Base-by-base conservation (phyloP, 495 filamentous ascomycete species). In the Xylaria telfairii region DNA sequence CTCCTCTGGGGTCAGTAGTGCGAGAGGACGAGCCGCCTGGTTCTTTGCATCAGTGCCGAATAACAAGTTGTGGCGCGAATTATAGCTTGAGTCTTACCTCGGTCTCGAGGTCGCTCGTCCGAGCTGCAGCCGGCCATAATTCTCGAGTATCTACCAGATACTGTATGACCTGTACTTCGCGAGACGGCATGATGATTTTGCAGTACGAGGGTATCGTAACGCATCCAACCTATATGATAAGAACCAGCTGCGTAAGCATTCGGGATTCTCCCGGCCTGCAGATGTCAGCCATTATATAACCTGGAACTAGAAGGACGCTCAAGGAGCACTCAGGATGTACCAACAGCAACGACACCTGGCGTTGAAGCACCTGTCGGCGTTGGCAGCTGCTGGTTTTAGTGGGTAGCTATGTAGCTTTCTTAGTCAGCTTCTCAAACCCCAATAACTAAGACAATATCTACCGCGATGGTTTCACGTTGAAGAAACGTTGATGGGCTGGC, bases 11-110 rank as follows among this genome's bases (percentile, higher is more conserved):
- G 83, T 79, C 49, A 93, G 83, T n/a, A 92, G 81, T 5, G 78
- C 72, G 42, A 93, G 81, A n/a, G 86, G 85, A 61, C 84, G 81
- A 19, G 83, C 73, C 39, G 89, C 89, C 83, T 90, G 64, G 42
- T 49, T 21, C 63, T 39, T 28, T 26, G 69, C 70, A 46, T 67
- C 70, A 57, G 60, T 24, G n/a, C 42, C 6, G 17, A 26, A 13
- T 37, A 13, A 63, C 0, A 46, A 13, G 37, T 54, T 34, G 44
- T 3, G 17, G 42, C 2, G 21, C 21, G 32, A 41, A 46, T 41
- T 30, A 19, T n/a, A 46, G 30, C 34, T 37, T 65, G 24, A 61
- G 59, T 73, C 79, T 69, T 78, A 83, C 83, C 63, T 81, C 77
- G 47, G 70, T 77, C 68, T 79, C 76, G 21, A 86, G 81, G 8